phyloP scores from a whole-genome alignment of 805 yeast genomes.

The Kodamaea leandrae region DNA sequence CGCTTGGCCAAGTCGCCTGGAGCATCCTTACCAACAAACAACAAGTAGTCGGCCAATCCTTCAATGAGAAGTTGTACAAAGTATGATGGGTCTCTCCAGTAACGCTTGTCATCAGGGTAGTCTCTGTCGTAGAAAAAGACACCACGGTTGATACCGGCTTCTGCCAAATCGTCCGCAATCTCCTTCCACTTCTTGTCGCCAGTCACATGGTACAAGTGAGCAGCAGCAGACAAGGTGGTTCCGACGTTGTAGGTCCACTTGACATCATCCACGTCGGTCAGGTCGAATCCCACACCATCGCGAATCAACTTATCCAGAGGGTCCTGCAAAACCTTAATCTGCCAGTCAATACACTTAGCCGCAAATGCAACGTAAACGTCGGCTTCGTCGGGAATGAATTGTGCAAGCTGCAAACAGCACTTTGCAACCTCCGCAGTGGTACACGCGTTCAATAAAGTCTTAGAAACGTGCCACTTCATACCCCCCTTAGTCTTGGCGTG shows the following conservation, averaged over 20 bases:
- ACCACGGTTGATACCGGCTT: slow-evolving; percentile 56
- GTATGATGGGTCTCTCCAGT: slow-evolving; percentile 63
- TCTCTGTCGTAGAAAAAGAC: slow-evolving; percentile 64
- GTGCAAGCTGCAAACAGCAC: slow-evolving; percentile 56
- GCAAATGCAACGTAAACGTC: slow-evolving; percentile 54
- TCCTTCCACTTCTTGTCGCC: slow-evolving; percentile 49
- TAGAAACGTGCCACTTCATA: slow-evolving; percentile 62
- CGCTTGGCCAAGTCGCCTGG: slow-evolving; percentile 35
- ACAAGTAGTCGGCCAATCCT: slow-evolving; percentile 64
- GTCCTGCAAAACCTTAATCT: slow-evolving; percentile 50
- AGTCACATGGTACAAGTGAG: slow-evolving; percentile 50
- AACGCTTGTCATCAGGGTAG: slow-evolving; percentile 51
- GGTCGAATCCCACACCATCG: slow-evolving; percentile 58
- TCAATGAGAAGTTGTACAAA: slow-evolving; percentile 64
- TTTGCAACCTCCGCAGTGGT: slow-evolving; percentile 68
- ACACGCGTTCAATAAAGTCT: slow-evolving; percentile 60
- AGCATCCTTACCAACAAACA: slow-evolving; percentile 45
- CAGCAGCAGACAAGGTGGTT: slow-evolving; percentile 55
- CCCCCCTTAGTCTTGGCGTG: slow-evolving; percentile 53
- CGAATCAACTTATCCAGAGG: slow-evolving; percentile 51
- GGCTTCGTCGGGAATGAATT: slow-evolving; percentile 49
- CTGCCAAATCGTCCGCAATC: slow-evolving; percentile 48
- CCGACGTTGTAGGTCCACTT: slow-evolving; percentile 73
- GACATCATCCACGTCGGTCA: slow-evolving; percentile 42
- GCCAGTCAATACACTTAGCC: slow-evolving; percentile 58